Evolutionary conservation across 1,284 basidiomycete species (phyloP).

Genomic region (Cryptococcus hybrid): DNA sequence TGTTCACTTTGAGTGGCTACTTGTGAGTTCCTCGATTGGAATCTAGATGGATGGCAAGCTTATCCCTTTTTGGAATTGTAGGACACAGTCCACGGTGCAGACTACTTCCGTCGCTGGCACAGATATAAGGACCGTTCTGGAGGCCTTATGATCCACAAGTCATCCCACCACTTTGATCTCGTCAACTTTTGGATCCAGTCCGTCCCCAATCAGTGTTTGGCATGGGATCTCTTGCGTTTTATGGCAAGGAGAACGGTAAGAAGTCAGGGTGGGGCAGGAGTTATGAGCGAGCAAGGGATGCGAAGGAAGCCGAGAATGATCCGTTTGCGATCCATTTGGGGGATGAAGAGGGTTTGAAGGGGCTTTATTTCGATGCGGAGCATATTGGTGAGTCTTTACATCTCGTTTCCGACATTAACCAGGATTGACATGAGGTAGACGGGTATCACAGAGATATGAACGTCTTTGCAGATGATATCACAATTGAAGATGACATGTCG

Average conservation of each 20-base stretch:
- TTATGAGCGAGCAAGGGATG: slow-evolving; percentile 55
- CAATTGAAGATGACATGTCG: slow-evolving; percentile 60
- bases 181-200: slow-evolving; percentile 61
- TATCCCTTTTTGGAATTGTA: slow-evolving; percentile 2
- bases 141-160: slow-evolving; percentile 58
- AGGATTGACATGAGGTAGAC: slow-evolving; percentile 19
- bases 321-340: slow-evolving; percentile 59
- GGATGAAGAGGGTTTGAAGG: slow-evolving; percentile 53
- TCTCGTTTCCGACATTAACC: background rate
- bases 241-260: slow-evolving; percentile 55
- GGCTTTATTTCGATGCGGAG: slow-evolving; percentile 52
- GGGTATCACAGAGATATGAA: slow-evolving; percentile 48
- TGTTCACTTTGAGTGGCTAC: slow-evolving; percentile 60
- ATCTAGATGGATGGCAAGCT: background rate
- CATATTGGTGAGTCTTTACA: slow-evolving; percentile 53
- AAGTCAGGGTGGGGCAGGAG: slow-evolving; percentile 56
- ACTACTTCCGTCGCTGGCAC: slow-evolving; percentile 60
- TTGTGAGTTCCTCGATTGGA: slow-evolving; percentile 27
- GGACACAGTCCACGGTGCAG: slow-evolving; percentile 57
- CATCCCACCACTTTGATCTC: slow-evolving; percentile 55
- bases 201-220: slow-evolving; percentile 56
- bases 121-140: slow-evolving; percentile 57
- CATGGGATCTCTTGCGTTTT: slow-evolving; percentile 57
- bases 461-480: slow-evolving; percentile 57
- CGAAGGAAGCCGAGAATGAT: slow-evolving; percentile 53